These are phyloP conservation scores for Spizellomyces sp. DNA, from an alignment of 192 early-diverging fungal species.

Conservation along the genomic window DNA sequence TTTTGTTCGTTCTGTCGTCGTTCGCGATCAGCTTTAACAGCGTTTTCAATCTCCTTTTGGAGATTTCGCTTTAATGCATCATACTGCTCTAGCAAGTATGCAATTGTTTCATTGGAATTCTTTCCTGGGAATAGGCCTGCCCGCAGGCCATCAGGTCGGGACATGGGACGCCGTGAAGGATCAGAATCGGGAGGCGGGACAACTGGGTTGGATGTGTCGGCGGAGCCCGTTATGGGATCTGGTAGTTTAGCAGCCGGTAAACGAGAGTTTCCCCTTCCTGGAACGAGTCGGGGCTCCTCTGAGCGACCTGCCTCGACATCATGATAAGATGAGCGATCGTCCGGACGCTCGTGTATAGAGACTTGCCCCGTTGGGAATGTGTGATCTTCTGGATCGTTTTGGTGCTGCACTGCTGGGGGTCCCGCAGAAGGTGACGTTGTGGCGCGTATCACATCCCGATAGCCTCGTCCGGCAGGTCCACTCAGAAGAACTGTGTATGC, in stretches of 20 bases:
- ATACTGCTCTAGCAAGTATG: conserved; percentile 19
- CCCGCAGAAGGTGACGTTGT: background rate
- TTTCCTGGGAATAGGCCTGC: background rate
- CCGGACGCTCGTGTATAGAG: background rate
- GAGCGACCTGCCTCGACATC: background rate
- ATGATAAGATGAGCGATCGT: background rate
- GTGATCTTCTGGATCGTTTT: background rate
- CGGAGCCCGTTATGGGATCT: too few species aligned
- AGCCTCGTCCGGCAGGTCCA: background rate
- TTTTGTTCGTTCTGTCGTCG: conserved; percentile 16
- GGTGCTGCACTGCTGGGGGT: background rate
- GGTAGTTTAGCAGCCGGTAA: too few species aligned
- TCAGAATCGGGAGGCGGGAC: conserved; percentile 13
- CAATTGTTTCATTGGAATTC: conserved; percentile 6
- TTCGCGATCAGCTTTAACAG: conserved; percentile 19
- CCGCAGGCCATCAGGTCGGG: conserved; percentile 8
- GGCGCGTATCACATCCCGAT: background rate
- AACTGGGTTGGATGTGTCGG: background rate
- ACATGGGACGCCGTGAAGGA: conserved; percentile 15
- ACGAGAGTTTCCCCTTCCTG: too few species aligned
- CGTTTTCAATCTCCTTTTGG: conserved; percentile 11
- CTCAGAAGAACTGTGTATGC: background rate
- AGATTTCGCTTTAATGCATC: conserved; percentile 5
- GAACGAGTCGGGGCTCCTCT: background rate
- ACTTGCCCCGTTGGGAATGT: background rate